Evolutionary conservation across 106 monocot species (phyloP).

Genomic region (Gastrodia elata): DNA sequence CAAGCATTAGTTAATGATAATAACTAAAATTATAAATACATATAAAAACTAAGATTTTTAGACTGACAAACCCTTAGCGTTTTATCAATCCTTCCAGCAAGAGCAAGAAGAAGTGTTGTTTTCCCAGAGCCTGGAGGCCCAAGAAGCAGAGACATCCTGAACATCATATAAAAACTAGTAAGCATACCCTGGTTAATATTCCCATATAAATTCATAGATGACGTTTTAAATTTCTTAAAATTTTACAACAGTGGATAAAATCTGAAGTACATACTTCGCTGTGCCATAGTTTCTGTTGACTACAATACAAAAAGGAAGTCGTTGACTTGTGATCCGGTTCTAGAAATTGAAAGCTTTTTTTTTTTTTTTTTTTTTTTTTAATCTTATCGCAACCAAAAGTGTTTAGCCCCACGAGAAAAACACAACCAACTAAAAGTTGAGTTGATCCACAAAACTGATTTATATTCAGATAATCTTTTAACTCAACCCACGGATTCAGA

Average conservation of each 20-base stretch:
- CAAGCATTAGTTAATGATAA: background rate
- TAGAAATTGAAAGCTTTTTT: background rate
- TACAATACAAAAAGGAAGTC: background rate
- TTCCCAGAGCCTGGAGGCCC: conserved; percentile 90
- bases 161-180: conserved; percentile 7
- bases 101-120: conserved; percentile 64
- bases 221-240: background rate
- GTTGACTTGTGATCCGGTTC: background rate
- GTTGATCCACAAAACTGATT: background rate
- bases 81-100: conserved; percentile 74
- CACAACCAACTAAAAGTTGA: background rate
- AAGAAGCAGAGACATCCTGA: conserved; percentile 93
- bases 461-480: background rate
- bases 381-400: background rate
- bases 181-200: background rate
- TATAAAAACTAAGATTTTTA: background rate
- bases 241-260: background rate
- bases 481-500: too few species aligned
- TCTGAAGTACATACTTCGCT: background rate
- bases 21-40: background rate
- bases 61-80: conserved; percentile 14
- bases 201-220: background rate
- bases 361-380: too few species aligned
- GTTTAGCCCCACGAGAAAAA: background rate
- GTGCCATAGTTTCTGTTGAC: background rate